A percentile compares a stretch with the other conserved stretches of the same genome.
These are phyloP conservation scores for Fusarium graminum DNA, from an alignment of 2,329 filamentous ascomycete species.

Conservation along the genomic window DNA sequence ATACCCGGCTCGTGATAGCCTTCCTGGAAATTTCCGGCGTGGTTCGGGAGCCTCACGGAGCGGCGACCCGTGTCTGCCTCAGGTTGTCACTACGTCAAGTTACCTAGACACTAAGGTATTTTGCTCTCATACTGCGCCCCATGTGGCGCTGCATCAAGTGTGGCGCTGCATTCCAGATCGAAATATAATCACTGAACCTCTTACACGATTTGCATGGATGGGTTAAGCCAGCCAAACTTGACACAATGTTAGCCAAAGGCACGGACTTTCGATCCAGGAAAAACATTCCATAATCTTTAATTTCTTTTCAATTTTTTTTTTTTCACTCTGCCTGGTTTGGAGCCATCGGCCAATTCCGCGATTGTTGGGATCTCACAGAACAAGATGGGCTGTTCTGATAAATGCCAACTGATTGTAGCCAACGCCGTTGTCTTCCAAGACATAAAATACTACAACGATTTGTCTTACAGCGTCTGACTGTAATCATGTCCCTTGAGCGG, in stretches of 20 bases:
- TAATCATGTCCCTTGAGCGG: conserved; percentile 4
- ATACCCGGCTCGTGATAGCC: conserved; percentile 49
- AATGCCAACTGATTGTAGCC: conserved; percentile 4
- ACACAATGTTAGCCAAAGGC: conserved; percentile 10
- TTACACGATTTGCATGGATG: conserved; percentile 8
- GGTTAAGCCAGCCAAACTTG: not conserved
- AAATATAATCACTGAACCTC: conserved; percentile 11
- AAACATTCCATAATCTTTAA: conserved; percentile 27
- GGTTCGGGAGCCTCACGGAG: conserved; percentile 52
- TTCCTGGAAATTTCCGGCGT: conserved; percentile 54
- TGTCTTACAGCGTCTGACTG: conserved; percentile 10
- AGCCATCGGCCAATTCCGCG: conserved; percentile 14
- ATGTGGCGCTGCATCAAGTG: conserved; percentile 30
- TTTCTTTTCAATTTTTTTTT: conserved; percentile 17
- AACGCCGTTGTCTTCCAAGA: conserved; percentile 9
- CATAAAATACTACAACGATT: conserved; percentile 16
- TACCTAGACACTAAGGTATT: too few relatives aligned
- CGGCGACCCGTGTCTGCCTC: conserved; percentile 50
- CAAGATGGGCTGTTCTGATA: conserved; percentile 23
- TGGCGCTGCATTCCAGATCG: conserved; percentile 28
- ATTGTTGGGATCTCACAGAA: conserved; percentile 23
- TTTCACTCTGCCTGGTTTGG: not conserved
- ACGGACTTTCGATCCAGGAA: conserved; percentile 9
- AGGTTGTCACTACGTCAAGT: conserved; percentile 40
- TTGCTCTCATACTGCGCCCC: conserved; percentile 15